Conservation (phyloP, 2,329 filamentous ascomycete species). For the Fusarium sp. region DNA sequence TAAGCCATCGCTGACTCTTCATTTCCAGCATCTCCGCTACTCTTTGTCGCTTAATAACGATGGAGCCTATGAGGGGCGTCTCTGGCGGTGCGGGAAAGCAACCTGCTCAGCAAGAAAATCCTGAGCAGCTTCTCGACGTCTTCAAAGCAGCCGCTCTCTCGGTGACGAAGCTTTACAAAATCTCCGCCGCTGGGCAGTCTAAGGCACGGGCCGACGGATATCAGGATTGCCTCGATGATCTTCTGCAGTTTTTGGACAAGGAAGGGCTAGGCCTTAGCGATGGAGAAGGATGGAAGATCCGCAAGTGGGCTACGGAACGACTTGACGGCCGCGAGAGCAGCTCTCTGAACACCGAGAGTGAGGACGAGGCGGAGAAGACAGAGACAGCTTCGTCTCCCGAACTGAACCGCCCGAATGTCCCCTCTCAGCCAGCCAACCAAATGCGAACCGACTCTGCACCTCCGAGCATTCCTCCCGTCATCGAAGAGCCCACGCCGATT, state of each 20-base stretch:
- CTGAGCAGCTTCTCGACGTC: conserved; percentile 80
- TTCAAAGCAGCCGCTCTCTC: conserved; percentile 94
- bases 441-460: conserved; percentile 44
- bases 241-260: conserved; percentile 86
- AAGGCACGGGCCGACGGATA: conserved; percentile 85
- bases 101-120: conserved; percentile 53
- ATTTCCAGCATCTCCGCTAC: conserved; percentile 11
- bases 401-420: conserved; percentile 60
- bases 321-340: conserved; percentile 70
- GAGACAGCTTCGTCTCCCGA: conserved; percentile 70
- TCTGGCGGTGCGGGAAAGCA: conserved; percentile 47
- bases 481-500: conserved; percentile 53
- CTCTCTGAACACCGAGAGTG: conserved; percentile 69
- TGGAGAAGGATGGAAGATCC: conserved; percentile 76
- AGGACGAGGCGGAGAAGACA: conserved; percentile 74
- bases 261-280: conserved; percentile 82
- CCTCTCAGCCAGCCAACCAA: conserved; percentile 50
- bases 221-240: conserved; percentile 91
- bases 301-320: conserved; percentile 75
- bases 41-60: conserved; percentile 26
- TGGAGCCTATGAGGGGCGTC: conserved; percentile 51
- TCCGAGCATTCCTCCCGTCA: conserved; percentile 42
- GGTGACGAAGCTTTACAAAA: conserved; percentile 96
- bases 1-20: conserved; percentile 25
- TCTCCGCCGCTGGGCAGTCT: conserved; percentile 80